Evolutionary conservation across 257 asterid species (phyloP).

Genomic region (Primulina huaijiensis): DNA sequence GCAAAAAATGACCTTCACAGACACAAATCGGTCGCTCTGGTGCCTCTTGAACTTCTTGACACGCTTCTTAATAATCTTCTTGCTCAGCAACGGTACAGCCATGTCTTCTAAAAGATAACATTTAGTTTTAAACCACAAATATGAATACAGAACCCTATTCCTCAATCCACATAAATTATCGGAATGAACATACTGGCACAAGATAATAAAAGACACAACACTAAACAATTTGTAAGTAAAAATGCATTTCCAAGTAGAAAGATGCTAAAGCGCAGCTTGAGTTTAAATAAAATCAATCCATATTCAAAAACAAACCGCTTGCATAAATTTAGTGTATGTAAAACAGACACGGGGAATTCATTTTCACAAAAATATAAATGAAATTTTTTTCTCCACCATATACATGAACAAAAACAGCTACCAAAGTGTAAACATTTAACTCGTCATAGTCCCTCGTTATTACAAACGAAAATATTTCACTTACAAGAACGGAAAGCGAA

Average conservation of each 20-base stretch:
- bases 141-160: not conserved
- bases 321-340: not conserved
- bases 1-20: constrained; percentile 17
- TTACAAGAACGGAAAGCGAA: not conserved
- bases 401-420: not conserved
- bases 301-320: not conserved
- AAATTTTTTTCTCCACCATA: not conserved
- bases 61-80: constrained; percentile 44
- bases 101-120: constrained; percentile 25
- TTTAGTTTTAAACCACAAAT: not conserved
- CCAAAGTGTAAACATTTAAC: not conserved
- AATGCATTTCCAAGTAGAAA: not conserved
- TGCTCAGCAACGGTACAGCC: constrained; percentile 42
- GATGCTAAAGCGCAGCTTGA: not conserved
- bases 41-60: constrained; percentile 42
- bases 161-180: not conserved
- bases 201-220: not conserved
- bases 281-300: not conserved
- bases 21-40: constrained; percentile 37
- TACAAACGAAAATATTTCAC: not conserved
- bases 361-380: not conserved
- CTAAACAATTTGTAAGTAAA: not conserved
- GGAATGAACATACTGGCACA: not conserved
- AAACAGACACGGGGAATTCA: not conserved
- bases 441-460: not conserved